phyloP scores from a whole-genome alignment of 805 yeast genomes.

The Candida ipomoeae region DNA sequence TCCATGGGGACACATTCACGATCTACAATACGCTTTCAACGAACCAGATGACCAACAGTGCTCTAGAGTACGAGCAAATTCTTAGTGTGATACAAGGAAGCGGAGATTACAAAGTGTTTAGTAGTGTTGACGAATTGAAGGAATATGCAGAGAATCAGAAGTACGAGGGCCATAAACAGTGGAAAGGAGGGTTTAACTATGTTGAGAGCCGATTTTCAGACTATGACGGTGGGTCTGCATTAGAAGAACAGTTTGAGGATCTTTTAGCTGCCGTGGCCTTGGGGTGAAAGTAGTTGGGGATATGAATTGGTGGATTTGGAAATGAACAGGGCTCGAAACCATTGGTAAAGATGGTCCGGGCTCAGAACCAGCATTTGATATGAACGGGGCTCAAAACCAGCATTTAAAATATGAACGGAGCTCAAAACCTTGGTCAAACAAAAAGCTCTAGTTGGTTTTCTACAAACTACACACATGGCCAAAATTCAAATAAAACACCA shows the following conservation, averaged over 20 bases:
- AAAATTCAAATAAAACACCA: too few species aligned
- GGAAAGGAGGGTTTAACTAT: constrained; percentile 14
- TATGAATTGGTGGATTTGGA: too few species aligned
- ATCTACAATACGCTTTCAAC: constrained; percentile 23
- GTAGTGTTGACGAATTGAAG: constrained; percentile 5
- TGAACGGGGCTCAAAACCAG: too few species aligned
- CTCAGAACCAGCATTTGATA: too few species aligned
- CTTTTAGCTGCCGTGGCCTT: constrained; percentile 15
- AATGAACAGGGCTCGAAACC: too few species aligned
- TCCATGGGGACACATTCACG: constrained; percentile 21
- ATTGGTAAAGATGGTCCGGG: too few species aligned
- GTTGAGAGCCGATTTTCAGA: constrained; percentile 6
- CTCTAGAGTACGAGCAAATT: constrained; percentile 17
- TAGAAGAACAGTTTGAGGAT: constrained; percentile 19
- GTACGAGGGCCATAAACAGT: constrained; percentile 14
- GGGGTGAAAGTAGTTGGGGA: not conserved
- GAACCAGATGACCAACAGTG: constrained; percentile 16
- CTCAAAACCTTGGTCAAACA: too few species aligned
- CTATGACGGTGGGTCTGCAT: constrained; percentile 3
- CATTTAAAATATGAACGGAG: too few species aligned
- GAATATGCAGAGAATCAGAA: constrained; percentile 5
- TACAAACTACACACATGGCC: too few species aligned
- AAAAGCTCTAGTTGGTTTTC: too few species aligned
- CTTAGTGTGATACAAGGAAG: constrained; percentile 8
- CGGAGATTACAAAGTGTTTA: constrained; percentile 8